phyloP scores from a whole-genome alignment of 2,329 filamentous ascomycete genomes.

The Grosmannia serpens region DNA sequence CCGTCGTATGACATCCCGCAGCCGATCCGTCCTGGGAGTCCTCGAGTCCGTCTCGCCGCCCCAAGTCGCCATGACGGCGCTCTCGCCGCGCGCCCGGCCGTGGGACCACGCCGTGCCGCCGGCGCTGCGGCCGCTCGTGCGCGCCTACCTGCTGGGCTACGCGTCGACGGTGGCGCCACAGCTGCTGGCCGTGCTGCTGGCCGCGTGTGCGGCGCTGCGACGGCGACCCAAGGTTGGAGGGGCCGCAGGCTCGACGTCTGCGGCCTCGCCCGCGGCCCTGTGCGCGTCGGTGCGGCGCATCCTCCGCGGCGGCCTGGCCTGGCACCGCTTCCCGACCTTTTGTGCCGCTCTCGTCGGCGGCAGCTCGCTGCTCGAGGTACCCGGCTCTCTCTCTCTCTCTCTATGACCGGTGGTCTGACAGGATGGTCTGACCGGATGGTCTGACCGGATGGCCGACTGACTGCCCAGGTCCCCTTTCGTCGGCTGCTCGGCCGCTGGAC shows the following conservation, averaged over 20 bases:
- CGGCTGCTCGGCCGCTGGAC: constrained; percentile 16
- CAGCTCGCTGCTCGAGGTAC: constrained; percentile 48
- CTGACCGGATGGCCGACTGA: too few species aligned
- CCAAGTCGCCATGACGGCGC: not conserved
- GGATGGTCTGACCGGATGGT: too few species aligned
- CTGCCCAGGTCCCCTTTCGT: constrained; percentile 18
- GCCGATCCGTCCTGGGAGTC: too few species aligned
- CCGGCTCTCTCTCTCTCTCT: not conserved
- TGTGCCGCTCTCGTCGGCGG: constrained; percentile 50
- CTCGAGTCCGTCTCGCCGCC: too few species aligned
- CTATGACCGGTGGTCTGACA: not conserved
- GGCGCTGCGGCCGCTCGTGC: constrained; percentile 40
- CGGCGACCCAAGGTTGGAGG: constrained; percentile 13
- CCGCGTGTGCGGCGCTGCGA: constrained; percentile 24
- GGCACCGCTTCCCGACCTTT: constrained; percentile 49
- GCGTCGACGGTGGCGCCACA: constrained; percentile 46
- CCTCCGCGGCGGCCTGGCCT: constrained; percentile 39
- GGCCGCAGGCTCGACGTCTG: constrained; percentile 14
- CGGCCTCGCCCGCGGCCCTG: constrained; percentile 4
- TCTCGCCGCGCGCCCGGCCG: not conserved
- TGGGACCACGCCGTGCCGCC: constrained; percentile 31
- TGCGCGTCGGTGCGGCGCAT: constrained; percentile 25
- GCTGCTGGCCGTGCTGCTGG: constrained; percentile 41
- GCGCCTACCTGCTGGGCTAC: constrained; percentile 51
- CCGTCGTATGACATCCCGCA: too few species aligned